Evolutionary conservation across 202 grass and related monocot genomes (phyloP).

Genomic region (Setaria viridis): DNA sequence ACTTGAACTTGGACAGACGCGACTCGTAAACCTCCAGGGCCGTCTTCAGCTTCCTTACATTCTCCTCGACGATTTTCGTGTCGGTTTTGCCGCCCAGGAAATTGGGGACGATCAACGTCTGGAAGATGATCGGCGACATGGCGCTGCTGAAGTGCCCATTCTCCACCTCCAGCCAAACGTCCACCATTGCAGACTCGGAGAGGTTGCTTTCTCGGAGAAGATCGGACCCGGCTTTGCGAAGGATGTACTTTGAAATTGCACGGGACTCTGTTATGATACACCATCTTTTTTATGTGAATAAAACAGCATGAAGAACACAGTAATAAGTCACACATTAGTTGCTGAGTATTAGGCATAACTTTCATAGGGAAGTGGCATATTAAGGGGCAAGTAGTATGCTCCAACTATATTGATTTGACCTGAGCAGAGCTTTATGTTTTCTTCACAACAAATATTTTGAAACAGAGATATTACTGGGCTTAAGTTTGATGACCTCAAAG

Average conservation of each 20-base stretch:
- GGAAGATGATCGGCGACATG: conserved; percentile 39
- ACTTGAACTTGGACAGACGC: conserved; percentile 41
- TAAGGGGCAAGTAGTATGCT: no score
- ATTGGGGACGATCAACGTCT: conserved; percentile 32
- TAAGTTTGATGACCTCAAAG: no score
- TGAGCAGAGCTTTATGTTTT: neutral
- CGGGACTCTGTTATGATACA: conserved; percentile 51
- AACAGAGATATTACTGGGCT: neutral
- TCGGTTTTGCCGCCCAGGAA: conserved; percentile 21
- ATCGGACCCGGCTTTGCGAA: conserved; percentile 49
- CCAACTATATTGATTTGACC: no score
- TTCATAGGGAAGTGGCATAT: no score
- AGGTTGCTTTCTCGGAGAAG: conserved; percentile 38
- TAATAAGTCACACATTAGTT: no score
- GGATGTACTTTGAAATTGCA: conserved; percentile 57
- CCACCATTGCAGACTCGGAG: conserved; percentile 53
- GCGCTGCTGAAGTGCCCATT: conserved; percentile 33
- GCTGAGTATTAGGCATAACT: no score
- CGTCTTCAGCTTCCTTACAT: conserved; percentile 37
- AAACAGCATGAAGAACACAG: no score
- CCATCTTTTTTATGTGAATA: neutral
- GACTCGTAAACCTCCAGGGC: conserved; percentile 47
- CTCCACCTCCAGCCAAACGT: conserved; percentile 68
- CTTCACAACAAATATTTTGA: neutral
- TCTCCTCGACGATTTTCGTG: conserved; percentile 17